Evolutionary conservation across 495 filamentous ascomycete genomes (phyloP).

Genomic region (Trichoderma reesei): DNA sequence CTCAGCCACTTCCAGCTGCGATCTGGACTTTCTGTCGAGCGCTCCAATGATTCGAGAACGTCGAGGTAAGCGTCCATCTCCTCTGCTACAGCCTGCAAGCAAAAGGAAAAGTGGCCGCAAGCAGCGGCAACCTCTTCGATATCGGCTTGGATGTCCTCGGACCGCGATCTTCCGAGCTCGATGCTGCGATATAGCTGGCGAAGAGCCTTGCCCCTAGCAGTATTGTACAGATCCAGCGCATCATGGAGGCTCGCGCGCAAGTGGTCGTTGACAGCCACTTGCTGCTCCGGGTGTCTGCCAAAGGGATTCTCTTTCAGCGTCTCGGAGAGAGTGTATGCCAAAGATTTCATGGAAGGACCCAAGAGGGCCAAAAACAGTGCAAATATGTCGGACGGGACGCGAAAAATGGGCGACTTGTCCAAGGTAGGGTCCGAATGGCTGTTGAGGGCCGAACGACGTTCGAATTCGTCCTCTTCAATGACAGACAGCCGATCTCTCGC

Average conservation of each 20-base stretch:
- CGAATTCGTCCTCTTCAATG: conserved; percentile 27
- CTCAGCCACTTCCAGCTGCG: conserved; percentile 81
- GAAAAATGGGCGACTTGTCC: conserved; percentile 20
- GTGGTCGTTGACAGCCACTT: conserved; percentile 63
- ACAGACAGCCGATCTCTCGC: conserved; percentile 39
- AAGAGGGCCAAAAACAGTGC: conserved; percentile 75
- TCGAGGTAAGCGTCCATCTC: conserved; percentile 76
- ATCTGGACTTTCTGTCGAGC: conserved; percentile 46
- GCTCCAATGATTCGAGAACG: conserved; percentile 74
- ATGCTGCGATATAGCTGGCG: conserved; percentile 67
- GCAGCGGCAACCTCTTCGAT: conserved; percentile 93
- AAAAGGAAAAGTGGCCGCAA: conserved; percentile 90
- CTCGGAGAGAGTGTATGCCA: conserved; percentile 80
- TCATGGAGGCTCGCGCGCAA: conserved; percentile 68
- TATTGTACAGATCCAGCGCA: conserved; percentile 68
- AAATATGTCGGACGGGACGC: conserved; percentile 69
- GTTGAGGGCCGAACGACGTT: not conserved
- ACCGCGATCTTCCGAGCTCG: conserved; percentile 52
- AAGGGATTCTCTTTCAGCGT: conserved; percentile 85
- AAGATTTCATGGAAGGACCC: conserved; percentile 90
- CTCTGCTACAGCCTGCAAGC: conserved; percentile 77
- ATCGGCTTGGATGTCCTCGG: conserved; percentile 73
- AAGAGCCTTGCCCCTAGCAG: conserved; percentile 64
- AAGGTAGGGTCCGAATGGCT: conserved; percentile 5
- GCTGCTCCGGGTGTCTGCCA: conserved; percentile 49